phyloP scores from a whole-genome alignment of 305 asterid species.

The Striga hermonthica region DNA sequence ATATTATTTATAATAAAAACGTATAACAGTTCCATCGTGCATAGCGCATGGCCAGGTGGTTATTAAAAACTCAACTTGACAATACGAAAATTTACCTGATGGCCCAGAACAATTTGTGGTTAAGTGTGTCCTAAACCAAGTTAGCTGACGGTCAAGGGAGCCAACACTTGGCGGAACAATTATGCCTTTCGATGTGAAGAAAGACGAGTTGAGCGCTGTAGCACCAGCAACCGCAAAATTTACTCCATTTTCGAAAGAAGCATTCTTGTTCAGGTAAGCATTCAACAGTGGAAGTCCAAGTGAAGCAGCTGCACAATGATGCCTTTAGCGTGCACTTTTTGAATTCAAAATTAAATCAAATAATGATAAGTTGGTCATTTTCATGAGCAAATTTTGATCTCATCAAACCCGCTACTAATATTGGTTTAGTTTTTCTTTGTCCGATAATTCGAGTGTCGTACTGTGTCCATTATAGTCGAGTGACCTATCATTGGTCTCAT shows the following conservation, averaged over 20 bases:
- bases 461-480: no score
- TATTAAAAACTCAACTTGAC: not conserved
- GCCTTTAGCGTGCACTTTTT: no score
- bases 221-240: slow-evolving; percentile 37
- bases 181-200: not conserved
- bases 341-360: no score
- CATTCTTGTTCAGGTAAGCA: slow-evolving; percentile 28
- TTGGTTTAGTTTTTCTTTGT: no score
- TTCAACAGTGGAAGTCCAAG: slow-evolving; percentile 27
- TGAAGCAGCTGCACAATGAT: slow-evolving; percentile 17
- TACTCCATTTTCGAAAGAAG: slow-evolving; percentile 31
- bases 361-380: no score
- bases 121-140: not conserved
- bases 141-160: not conserved
- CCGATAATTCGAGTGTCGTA: no score
- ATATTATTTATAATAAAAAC: no score
- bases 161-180: not conserved
- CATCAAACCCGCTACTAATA: no score
- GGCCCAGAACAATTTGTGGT: not conserved
- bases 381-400: no score
- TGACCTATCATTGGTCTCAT: no score
- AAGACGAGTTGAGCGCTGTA: slow-evolving; percentile 17
- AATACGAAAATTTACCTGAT: not conserved
- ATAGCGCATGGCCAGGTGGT: no score
- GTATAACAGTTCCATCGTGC: no score